These are phyloP conservation scores for Diaporthe helianthi DNA, from an alignment of 2,329 filamentous ascomycete genomes.

Conservation along the genomic window DNA sequence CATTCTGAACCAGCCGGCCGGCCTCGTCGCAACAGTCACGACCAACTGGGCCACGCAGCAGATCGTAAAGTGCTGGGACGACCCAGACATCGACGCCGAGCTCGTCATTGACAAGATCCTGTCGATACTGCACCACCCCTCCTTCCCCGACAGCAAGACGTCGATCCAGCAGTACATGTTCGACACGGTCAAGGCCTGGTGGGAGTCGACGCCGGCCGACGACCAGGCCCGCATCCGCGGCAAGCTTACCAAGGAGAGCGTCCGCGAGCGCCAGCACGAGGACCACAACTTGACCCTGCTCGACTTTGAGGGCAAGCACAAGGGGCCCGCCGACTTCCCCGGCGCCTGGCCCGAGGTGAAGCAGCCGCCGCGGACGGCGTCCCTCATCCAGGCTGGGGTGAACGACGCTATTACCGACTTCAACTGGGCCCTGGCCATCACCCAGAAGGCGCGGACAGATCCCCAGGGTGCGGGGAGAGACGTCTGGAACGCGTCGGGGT, in stretches of 20 bases:
- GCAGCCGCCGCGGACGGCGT: conserved; percentile 39
- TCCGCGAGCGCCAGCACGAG: conserved; percentile 41
- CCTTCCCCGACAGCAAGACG: conserved; percentile 57
- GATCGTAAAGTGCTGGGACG: conserved; percentile 73
- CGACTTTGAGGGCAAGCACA: conserved; percentile 39
- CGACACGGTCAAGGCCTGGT: conserved; percentile 68
- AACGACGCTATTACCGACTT: conserved; percentile 34
- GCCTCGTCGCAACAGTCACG: conserved; percentile 62
- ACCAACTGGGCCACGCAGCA: conserved; percentile 72
- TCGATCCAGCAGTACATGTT: conserved; percentile 72
- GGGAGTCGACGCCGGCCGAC: conserved; percentile 35
- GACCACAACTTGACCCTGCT: conserved; percentile 41
- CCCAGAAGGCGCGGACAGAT: conserved; percentile 18
- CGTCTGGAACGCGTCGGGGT: conserved; percentile 21
- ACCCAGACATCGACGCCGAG: conserved; percentile 66
- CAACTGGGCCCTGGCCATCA: conserved; percentile 31
- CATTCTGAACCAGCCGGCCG: conserved; percentile 62
- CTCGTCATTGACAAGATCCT: conserved; percentile 68
- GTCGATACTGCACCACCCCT: conserved; percentile 73
- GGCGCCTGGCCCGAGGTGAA: conserved; percentile 40
- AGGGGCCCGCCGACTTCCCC: conserved; percentile 41
- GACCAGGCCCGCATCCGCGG: conserved; percentile 38
- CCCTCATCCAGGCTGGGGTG: conserved; percentile 39
- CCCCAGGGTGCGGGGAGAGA: conserved; percentile 21
- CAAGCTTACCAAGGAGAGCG: conserved; percentile 41